Evolutionary conservation across 1,284 basidiomycete species (phyloP).

Genomic region (Sanghuangporus baumii): DNA sequence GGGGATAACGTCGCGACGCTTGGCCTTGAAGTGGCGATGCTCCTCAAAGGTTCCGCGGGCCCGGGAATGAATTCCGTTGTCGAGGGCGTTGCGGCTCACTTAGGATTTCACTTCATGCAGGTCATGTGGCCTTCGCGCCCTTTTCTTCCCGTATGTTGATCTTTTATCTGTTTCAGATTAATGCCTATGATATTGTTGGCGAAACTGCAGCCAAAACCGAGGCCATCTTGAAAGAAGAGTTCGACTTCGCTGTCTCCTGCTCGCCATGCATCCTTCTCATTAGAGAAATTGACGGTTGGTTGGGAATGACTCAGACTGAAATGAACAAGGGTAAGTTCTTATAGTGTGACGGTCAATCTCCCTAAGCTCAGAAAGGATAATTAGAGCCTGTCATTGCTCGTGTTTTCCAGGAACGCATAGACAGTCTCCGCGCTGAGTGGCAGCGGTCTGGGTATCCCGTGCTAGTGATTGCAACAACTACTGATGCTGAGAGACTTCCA

Average conservation of each 20-base stretch:
- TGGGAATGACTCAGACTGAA: conserved; percentile 65
- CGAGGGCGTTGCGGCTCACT: conserved; percentile 49
- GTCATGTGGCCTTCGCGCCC: conserved; percentile 36
- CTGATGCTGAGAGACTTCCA: conserved; percentile 65
- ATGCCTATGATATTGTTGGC: conserved; percentile 81
- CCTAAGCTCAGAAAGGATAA: neutral
- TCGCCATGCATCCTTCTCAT: conserved; percentile 86
- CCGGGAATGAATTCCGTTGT: conserved; percentile 67
- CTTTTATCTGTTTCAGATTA: conserved; percentile 48
- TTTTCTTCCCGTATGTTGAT: neutral
- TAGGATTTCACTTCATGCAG: conserved; percentile 80
- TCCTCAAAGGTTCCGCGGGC: conserved; percentile 73
- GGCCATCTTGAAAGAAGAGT: conserved; percentile 66
- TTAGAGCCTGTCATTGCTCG: conserved; percentile 59
- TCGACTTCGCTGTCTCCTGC: conserved; percentile 77
- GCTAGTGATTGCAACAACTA: conserved; percentile 72
- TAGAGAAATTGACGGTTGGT: conserved; percentile 80
- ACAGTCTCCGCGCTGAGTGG: conserved; percentile 49
- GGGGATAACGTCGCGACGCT: conserved; percentile 51
- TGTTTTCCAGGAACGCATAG: conserved; percentile 64
- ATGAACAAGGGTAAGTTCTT: conserved; percentile 56
- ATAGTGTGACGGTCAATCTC: neutral
- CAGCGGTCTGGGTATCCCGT: conserved; percentile 60
- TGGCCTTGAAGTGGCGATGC: conserved; percentile 56
- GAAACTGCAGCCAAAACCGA: conserved; percentile 82